phyloP scores from a whole-genome alignment of 306 rosid species.

The Trichosanthes cucumerina region DNA sequence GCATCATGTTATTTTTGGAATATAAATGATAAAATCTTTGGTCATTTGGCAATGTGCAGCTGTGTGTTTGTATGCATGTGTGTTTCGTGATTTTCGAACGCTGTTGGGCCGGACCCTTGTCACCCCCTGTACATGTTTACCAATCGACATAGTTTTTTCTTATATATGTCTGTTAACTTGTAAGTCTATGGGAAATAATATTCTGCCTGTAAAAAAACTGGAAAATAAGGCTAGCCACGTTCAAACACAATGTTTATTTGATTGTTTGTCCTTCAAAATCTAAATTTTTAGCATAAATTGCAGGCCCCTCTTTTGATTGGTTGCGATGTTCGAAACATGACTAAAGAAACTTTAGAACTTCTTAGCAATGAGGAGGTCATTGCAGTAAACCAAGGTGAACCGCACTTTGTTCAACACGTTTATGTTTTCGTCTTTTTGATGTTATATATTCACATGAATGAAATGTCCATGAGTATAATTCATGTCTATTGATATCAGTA shows the following conservation, averaged over 20 bases:
- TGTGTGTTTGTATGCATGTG: neutral
- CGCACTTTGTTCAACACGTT: neutral
- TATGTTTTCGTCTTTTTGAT: neutral
- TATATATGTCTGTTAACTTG: neutral
- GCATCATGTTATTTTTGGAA: neutral
- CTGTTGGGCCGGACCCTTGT: neutral
- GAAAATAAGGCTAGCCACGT: neutral
- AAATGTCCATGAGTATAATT: neutral
- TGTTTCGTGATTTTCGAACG: neutral
- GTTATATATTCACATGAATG: neutral
- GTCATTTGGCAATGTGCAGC: neutral
- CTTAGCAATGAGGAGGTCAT: constrained; percentile 72
- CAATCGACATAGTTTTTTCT: neutral
- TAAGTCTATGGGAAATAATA: neutral
- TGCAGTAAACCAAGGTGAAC: constrained; percentile 79
- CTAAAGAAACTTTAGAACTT: constrained; percentile 56
- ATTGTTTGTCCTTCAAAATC: neutral
- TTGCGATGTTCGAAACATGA: constrained; percentile 73
- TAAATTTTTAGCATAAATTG: constrained; percentile 17
- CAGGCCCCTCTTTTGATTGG: constrained; percentile 96
- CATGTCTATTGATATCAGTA: neutral
- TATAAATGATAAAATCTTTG: neutral
- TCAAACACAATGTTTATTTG: neutral
- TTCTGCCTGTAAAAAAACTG: neutral
- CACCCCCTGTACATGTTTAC: neutral